phyloP scores from a whole-genome alignment of 345 rosid species.

The Acer yangbiense region DNA sequence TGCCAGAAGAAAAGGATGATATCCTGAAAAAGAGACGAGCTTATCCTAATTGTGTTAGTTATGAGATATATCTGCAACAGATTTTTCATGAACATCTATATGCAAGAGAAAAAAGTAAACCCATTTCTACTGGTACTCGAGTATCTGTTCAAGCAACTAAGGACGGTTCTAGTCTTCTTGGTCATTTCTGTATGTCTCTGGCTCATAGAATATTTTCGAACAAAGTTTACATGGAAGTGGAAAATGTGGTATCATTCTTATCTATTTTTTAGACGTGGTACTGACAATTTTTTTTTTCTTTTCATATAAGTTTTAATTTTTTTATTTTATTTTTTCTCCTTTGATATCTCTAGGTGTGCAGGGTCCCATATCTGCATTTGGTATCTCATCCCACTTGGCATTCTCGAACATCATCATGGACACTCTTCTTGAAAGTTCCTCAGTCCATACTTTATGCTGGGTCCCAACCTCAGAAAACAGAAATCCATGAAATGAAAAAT shows the following conservation, averaged over 20 bases:
- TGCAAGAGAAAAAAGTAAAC: slow-evolving; percentile 51
- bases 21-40: slow-evolving; percentile 37
- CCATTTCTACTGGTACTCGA: slow-evolving; percentile 39
- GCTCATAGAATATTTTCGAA: slow-evolving; percentile 82
- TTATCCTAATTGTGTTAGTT: slow-evolving; percentile 59
- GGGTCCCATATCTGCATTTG: slow-evolving; percentile 84
- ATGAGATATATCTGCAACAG: slow-evolving; percentile 82
- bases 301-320: slow-evolving; percentile 9
- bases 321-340: slow-evolving; percentile 4
- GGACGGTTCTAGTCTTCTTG: slow-evolving; percentile 66
- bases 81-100: slow-evolving; percentile 71
- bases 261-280: slow-evolving; percentile 8
- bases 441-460: slow-evolving; percentile 63
- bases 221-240: slow-evolving; percentile 71
- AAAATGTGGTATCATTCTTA: slow-evolving; percentile 64
- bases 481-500: slow-evolving; percentile 43
- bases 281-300: neutral
- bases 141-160: slow-evolving; percentile 50
- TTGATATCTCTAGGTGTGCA: slow-evolving; percentile 52
- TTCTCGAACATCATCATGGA: slow-evolving; percentile 93
- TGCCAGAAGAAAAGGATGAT: slow-evolving; percentile 39
- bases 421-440: slow-evolving; percentile 77
- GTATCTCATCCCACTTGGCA: slow-evolving; percentile 94
- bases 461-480: slow-evolving; percentile 37
- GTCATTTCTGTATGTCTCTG: slow-evolving; percentile 86